These are phyloP conservation scores for Hygrophorus russula DNA, from an alignment of 768 basidiomycete species.

Conservation along the genomic window DNA sequence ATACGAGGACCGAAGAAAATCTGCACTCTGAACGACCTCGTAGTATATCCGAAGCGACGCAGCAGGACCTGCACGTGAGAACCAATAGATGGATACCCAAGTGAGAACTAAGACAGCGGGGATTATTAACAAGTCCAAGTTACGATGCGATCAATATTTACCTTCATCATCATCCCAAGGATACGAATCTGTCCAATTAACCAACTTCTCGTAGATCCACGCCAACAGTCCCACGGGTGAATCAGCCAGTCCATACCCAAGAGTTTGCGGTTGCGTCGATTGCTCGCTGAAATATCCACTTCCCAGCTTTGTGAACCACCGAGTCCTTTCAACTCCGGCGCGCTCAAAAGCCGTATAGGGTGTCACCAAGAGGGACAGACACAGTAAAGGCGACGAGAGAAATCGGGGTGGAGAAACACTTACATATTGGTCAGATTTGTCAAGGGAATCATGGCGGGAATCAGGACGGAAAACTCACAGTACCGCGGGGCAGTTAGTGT, in stretches of 20 bases:
- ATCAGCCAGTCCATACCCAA: conserved; percentile 44
- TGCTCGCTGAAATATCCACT: conserved; percentile 29
- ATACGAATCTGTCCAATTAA: conserved; percentile 39
- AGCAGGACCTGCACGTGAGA: conserved; percentile 47
- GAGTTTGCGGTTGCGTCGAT: conserved; percentile 38
- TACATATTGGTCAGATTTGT: too few species aligned
- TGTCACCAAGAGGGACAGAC: conserved; percentile 18
- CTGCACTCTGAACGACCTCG: conserved; percentile 21
- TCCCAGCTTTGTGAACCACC: conserved; percentile 18
- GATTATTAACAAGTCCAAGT: conserved; percentile 7
- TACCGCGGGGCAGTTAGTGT: conserved; percentile 29
- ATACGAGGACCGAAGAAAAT: background rate
- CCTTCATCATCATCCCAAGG: conserved; percentile 51
- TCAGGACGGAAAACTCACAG: background rate
- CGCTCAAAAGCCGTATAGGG: conserved; percentile 21
- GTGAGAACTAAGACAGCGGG: conserved; percentile 32
- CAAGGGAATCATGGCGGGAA: background rate
- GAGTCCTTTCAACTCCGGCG: conserved; percentile 18
- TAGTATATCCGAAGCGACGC: conserved; percentile 50
- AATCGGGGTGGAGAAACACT: conserved; percentile 11
- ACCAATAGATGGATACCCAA: conserved; percentile 51
- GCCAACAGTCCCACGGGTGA: conserved; percentile 44
- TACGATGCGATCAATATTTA: conserved; percentile 5
- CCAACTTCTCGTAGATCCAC: conserved; percentile 45
- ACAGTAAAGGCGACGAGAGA: conserved; percentile 13